Percentiles rank a stretch among this genome's conserved stretches.
phyloP scores from a whole-genome alignment of 352 stramenopile species.

The Elongisporangium undulatum region DNA sequence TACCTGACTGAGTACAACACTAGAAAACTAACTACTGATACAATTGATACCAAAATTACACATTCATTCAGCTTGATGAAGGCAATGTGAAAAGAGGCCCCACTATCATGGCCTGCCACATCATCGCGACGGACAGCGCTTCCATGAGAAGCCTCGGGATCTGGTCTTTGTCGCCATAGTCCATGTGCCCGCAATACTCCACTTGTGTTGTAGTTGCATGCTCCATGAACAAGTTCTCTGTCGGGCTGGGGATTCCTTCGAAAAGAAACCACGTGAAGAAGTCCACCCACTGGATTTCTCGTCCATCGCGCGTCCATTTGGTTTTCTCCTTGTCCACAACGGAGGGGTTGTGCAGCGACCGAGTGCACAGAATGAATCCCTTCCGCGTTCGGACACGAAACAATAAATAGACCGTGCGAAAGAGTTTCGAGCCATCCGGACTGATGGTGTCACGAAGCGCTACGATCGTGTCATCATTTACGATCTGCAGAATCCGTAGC shows the following conservation, averaged over 20 bases:
- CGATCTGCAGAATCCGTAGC: constrained; percentile 53
- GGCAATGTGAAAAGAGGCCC: constrained; percentile 48
- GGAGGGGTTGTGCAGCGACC: constrained; percentile 30
- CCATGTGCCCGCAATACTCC: constrained; percentile 64
- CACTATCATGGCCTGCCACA: constrained; percentile 65
- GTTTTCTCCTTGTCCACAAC: constrained; percentile 10
- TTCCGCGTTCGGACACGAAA: constrained; percentile 63
- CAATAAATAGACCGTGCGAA: constrained; percentile 64
- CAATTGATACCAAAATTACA: constrained; percentile 1
- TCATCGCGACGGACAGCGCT: constrained; percentile 56
- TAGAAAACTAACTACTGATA: background rate
- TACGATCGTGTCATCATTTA: constrained; percentile 72
- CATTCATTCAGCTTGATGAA: constrained; percentile 16
- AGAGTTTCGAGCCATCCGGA: constrained; percentile 37
- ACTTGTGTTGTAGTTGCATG: constrained; percentile 30
- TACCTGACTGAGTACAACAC: background rate
- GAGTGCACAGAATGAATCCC: constrained; percentile 60
- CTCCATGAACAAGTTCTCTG: constrained; percentile 19
- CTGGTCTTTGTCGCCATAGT: constrained; percentile 50
- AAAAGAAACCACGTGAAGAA: constrained; percentile 69
- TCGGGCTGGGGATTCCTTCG: constrained; percentile 21
- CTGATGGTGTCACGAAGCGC: constrained; percentile 48
- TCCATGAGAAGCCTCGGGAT: constrained; percentile 53
- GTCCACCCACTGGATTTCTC: constrained; percentile 62
- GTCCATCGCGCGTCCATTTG: constrained; percentile 26